Evolutionary conservation across 441 rosid genomes (phyloP).

Genomic region (Bruguiera hainesii): DNA sequence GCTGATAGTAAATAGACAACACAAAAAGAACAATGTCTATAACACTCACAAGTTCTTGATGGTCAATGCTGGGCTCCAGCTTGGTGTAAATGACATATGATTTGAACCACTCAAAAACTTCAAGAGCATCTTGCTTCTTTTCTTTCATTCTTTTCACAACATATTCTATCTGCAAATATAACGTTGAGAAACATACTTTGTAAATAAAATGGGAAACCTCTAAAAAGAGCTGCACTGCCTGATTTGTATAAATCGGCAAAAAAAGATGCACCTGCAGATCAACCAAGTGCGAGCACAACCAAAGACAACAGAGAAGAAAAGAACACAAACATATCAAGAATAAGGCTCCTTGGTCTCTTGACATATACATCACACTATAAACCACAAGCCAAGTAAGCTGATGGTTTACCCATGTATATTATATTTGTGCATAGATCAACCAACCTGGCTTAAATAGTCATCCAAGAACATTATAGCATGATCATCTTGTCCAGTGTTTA

Average conservation of each 20-base stretch:
- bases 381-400: too few relatives aligned
- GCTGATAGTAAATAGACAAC: background rate
- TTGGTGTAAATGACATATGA: conserved; percentile 64
- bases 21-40: conserved; percentile 6
- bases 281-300: too few relatives aligned
- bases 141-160: conserved; percentile 66
- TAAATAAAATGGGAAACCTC: conserved; percentile 10
- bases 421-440: conserved; percentile 1
- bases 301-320: too few relatives aligned
- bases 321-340: too few relatives aligned
- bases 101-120: conserved; percentile 77
- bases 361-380: too few relatives aligned
- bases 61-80: conserved; percentile 73
- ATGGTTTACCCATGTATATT: too few relatives aligned
- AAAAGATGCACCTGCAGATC: background rate
- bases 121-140: conserved; percentile 48
- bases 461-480: conserved; percentile 83
- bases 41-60: conserved; percentile 75
- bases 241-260: background rate
- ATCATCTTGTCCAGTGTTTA: conserved; percentile 91
- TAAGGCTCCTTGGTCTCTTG: too few relatives aligned
- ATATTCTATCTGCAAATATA: conserved; percentile 49
- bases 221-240: background rate
- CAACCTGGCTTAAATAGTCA: conserved; percentile 79
- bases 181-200: conserved; percentile 13